These are phyloP conservation scores for Penicillium salamii DNA, from an alignment of 495 filamentous ascomycete species.

Conservation along the genomic window DNA sequence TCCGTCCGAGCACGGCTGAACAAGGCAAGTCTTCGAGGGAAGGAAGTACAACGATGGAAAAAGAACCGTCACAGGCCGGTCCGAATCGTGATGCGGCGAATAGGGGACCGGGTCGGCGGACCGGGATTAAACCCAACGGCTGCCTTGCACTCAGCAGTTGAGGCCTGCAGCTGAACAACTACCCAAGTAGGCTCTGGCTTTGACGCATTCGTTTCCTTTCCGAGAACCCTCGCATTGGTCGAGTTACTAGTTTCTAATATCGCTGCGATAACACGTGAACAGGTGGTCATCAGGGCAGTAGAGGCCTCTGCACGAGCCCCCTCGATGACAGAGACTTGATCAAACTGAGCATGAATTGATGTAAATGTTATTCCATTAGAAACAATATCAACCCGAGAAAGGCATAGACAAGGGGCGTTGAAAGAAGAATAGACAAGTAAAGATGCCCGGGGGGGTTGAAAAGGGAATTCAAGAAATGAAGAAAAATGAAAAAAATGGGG, in stretches of 20 bases:
- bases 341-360: conserved; percentile 6
- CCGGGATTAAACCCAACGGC: conserved; percentile 27
- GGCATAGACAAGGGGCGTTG: conserved; percentile 15
- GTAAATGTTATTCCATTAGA: conserved; percentile 23
- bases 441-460: conserved; percentile 1
- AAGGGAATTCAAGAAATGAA: not conserved
- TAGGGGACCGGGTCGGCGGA: conserved; percentile 10
- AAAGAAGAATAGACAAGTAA: conserved; percentile 5
- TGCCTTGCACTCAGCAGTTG: conserved; percentile 11
- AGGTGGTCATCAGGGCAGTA: no score
- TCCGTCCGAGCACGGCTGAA: conserved; percentile 2
- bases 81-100: conserved; percentile 26
- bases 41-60: conserved; percentile 2
- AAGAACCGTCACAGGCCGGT: conserved; percentile 12
- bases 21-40: conserved; percentile 9
- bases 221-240: not conserved
- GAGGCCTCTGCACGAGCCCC: conserved; percentile 7
- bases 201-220: conserved; percentile 1
- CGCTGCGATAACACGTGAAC: not conserved
- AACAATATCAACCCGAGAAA: conserved; percentile 30
- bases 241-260: not conserved
- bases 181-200: conserved; percentile 18
- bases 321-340: conserved; percentile 3
- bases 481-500: conserved; percentile 7
- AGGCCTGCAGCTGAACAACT: conserved; percentile 12